These are phyloP conservation scores for Candida chauliodis DNA, from an alignment of 805 yeast species.

Conservation along the genomic window DNA sequence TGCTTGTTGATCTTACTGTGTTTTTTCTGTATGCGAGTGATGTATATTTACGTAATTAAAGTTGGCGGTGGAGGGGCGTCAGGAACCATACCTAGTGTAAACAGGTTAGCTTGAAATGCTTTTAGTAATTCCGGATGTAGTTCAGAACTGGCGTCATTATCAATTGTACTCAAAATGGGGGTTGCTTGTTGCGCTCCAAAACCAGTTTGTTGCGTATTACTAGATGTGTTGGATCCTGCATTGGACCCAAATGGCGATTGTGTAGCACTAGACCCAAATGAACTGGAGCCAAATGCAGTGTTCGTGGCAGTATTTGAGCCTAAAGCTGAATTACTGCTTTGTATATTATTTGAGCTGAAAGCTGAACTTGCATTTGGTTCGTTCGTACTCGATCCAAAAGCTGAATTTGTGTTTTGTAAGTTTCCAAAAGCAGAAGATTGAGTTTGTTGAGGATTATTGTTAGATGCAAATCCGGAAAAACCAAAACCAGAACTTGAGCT, in stretches of 20 bases:
- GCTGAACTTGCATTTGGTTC: slow-evolving; percentile 1
- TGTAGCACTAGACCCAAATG: slow-evolving; percentile 4
- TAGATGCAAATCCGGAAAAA: slow-evolving; percentile 2
- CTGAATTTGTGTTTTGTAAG: neutral
- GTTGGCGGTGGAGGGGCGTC: slow-evolving; percentile 64
- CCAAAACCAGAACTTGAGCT: slow-evolving; percentile 12
- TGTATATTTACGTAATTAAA: no score
- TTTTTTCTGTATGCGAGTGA: no score
- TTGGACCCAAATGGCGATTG: neutral
- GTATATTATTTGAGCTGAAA: slow-evolving; percentile 9
- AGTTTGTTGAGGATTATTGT: neutral
- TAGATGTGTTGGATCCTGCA: neutral
- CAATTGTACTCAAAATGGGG: no score
- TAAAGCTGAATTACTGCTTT: slow-evolving; percentile 4
- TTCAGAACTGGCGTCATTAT: slow-evolving; percentile 22
- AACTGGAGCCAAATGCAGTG: slow-evolving; percentile 8
- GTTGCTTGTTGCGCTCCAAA: neutral
- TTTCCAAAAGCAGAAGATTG: slow-evolving; percentile 7
- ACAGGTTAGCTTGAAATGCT: slow-evolving; percentile 46
- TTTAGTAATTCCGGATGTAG: slow-evolving; percentile 41
- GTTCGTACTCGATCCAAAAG: slow-evolving; percentile 1
- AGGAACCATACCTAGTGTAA: slow-evolving; percentile 64
- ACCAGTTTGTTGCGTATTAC: neutral
- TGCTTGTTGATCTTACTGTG: no score
- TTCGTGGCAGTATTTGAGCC: slow-evolving; percentile 2